Percentiles rank a stretch among this genome's conserved stretches.
Evolutionary conservation across 1,284 basidiomycete species (phyloP).

Genomic region (Xerocomus amazonicus): DNA sequence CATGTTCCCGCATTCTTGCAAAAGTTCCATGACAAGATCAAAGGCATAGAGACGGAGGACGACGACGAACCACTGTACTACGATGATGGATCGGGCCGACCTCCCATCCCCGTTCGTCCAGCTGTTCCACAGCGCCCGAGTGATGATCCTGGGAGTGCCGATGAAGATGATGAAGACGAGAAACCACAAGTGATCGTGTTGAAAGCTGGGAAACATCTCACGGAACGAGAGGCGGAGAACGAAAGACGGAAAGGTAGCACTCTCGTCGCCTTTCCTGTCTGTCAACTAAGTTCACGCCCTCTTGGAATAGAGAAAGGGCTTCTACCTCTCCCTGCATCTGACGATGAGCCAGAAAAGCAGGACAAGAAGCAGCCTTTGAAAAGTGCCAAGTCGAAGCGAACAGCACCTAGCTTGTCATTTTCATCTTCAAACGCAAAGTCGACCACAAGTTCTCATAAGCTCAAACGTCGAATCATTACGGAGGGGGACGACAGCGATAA

Average conservation of each 20-base stretch:
- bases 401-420: slow-evolving; percentile 38
- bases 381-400: slow-evolving; percentile 19
- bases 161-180: slow-evolving; percentile 76
- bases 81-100: slow-evolving; percentile 61
- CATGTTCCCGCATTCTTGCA: slow-evolving; percentile 57
- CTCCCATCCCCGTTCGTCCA: slow-evolving; percentile 70
- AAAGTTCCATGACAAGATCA: slow-evolving; percentile 55
- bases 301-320: slow-evolving; percentile 48
- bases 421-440: slow-evolving; percentile 34
- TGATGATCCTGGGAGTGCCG: slow-evolving; percentile 69
- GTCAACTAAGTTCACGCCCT: slow-evolving; percentile 2
- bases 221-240: slow-evolving; percentile 70
- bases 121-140: slow-evolving; percentile 68
- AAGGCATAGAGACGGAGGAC: slow-evolving; percentile 46
- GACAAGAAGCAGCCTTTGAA: slow-evolving; percentile 11
- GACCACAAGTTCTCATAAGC: slow-evolving; percentile 26
- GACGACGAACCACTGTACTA: slow-evolving; percentile 38
- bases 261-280: not conserved
- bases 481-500: slow-evolving; percentile 32
- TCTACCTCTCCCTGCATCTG: slow-evolving; percentile 35
- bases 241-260: slow-evolving; percentile 68
- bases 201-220: slow-evolving; percentile 80
- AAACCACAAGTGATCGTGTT: slow-evolving; percentile 83
- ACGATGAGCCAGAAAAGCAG: slow-evolving; percentile 13
- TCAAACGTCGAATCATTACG: slow-evolving; percentile 42